Base-by-base conservation (phyloP, 2,329 filamentous ascomycete species). In the Botrytis byssoidea region DNA sequence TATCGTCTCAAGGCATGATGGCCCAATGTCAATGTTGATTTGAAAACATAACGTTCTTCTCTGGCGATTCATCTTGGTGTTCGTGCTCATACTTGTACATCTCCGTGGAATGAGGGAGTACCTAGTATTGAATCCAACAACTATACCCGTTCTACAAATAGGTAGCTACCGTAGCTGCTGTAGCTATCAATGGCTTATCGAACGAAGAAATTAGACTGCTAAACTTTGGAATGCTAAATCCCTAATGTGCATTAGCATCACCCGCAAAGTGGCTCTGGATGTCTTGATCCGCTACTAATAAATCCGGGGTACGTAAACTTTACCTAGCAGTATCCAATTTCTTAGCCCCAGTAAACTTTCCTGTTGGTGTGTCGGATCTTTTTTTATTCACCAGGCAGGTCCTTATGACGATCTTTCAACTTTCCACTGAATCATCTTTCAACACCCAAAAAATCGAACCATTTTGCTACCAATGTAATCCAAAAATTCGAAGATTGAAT, bases 201-300 rank as follows among this genome's bases (percentile, higher is more conserved):
- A 55, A 55, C 51, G 51, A 29, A 29, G 25, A n/a, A n/a, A 29
- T 51, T 51, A 25, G 51, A 55, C n/a, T 29, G 51, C 51, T 18
- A 57, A 4, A 29, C 51, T 29, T 18, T 29, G 6, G 51, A 57
- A 57, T 29, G 51, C 51, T 32, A 57, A 57, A 61, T 35, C 7
- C 20, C 35, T 61, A 61, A 61, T 22, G 32, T 61, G 59, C 22
- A 61, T 61, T 40, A 61, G 59, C 51, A 57, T 29, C 16, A 42
- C 60, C 35, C 37, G 60, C n/a, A 66, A 66, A 66, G 64, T 66
- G 44, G 64, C 44, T 66, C 64, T 63, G 60, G 20, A n/a, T 60
- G 20, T 63, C 37, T 64, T 51, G 64, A 48, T 37, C 44, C 32
- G 22, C 61, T 42, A 32, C 61, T 29, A 44, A 64, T 29, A 29